Evolutionary conservation across 768 basidiomycete genomes (phyloP), one percentile per base, ranked within the genome.

Genomic region (Hortiboletus campestris): DNA sequence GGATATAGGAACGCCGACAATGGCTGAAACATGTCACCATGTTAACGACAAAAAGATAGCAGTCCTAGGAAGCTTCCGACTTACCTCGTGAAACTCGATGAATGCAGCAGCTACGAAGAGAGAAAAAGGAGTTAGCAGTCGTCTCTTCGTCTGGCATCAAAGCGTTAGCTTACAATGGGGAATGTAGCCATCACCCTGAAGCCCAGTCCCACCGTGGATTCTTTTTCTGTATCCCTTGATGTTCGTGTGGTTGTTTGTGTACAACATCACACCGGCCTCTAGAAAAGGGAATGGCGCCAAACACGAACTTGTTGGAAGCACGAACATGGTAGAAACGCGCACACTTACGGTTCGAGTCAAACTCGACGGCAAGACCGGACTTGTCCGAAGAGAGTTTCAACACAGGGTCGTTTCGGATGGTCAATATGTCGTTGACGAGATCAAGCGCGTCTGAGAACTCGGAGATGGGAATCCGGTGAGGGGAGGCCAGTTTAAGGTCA

Each of bases 221-320:
- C 80, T 82, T 76, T 90, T 89, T 43, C 85, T 78, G 32, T 83
- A 80, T 16, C 75, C 77, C 17, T 71, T 66, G 17, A 75, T 68
- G 46, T 78, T 70, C 14, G 83, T 73, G 51, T 80, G 71, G 46
- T 80, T 82, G 64, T 85, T 84, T 3, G 86, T 79, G 66, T 90
- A 90, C 62, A 89, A 84, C 80, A 89, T 89, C 36, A 88, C 78
- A 13, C 88, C 88, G 10, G 78, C 80, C 69, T 91, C 89, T 90
- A 57, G 16, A 25, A 7, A 38, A 17, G 22, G 43, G 28, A 16
- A 39, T 20, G 16, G 14, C 57, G 22, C 16, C 31, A 17, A 1
- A 25, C 2, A 4, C 11, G 2, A 29, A 29, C 25, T 11, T 13
- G 56, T 51, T 22, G 19, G 35, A 28, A 50, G 10, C 35, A 44